Base-by-base conservation (phyloP, 176 grass and related monocot genomes). In the Rhynchospora pubera region DNA sequence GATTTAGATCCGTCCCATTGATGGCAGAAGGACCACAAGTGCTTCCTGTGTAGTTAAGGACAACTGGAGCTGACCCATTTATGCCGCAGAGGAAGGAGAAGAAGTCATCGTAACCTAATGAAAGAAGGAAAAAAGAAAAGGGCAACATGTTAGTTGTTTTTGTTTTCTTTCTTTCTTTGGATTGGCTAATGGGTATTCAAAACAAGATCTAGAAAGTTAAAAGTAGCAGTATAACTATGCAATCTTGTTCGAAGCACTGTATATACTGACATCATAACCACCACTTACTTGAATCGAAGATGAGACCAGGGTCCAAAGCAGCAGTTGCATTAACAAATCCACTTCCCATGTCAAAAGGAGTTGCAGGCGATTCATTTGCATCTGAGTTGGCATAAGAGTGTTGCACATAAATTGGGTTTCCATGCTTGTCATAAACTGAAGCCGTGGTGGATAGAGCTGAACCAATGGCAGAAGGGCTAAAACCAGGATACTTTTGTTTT, bases 291-390 rank as follows among this genome's bases (percentile, higher is more conserved):
- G 84, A 91, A 86, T 99, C 92, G 84, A 99, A 95, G 79, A 99
- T 84, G 5, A 99, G 89, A 47, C 96, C 96, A 52, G 96, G 92
- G 61, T 99, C 92, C 57, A 95, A 83, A 88, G 96, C 90, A 66
- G 92, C 90, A 69, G 96, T 99, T 69, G 96, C 89, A 88, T 95
- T 99, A 46, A 88, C 89, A 82, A 95, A 95, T 13, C 96, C 96
- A 85, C 85, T 91, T 30, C 96, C 96, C 96, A 95, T 99, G 86
- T 99, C 96, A 82, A 95, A 99, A 80, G 96, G 86, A 65, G 96
- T 99, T 45, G 96, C 96, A 66, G 87, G 96, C 80, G 89, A 89
- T 83, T 91, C 89, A 32, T 82, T 94, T 1, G 87, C 91, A 81
- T 99, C 89, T 11, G 91, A 83, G 55, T 90, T 95, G 90, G 79